Evolutionary conservation across 371 early-diverging fungal species (phyloP), one percentile per base, ranked within the genome.

Genomic region (Mortierella sp.): DNA sequence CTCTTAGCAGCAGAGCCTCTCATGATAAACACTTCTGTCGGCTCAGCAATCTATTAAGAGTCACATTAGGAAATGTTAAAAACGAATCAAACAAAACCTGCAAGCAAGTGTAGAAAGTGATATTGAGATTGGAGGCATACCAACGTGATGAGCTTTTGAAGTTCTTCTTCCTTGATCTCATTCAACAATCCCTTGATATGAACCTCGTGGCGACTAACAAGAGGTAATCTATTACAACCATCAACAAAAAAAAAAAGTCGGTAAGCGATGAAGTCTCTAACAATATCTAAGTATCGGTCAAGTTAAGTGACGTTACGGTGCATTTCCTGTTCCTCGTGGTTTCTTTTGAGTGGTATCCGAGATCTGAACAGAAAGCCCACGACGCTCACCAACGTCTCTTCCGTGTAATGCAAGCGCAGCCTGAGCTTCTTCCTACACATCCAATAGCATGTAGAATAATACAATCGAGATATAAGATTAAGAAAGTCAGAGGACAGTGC

Each of bases 351-450:
- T 68, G 0, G 70, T 74, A 45, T 80, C 80, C 1, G 80, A 80
- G 59, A 80, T 80, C 31, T 70, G 62, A 40, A 80, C 80, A 34
- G 67, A 60, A 2, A 80, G 57, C 17, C 80, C 80, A 1, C 70
- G 64, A 8, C 67, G 70, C 1, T 73, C 57, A 8, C 80, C 80
- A 34, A 74, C 66, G 34, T 80, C 80, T 28, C 74, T 65, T 40
- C 80, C 75, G 32, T 74, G 34, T 28, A 80, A 40, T 15, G 63
- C 75, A 9, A 80, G 62, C 0, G 80, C 80, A 15, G 80, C 80
- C 7, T 66, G 45, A 23, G 80, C 80, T 49, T 80, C 75, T 19
- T 74, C 75, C 80, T 80, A 15, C 15, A 26, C 23, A 22, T 26
- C 28, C 22, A 53, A 15, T 26, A 53, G 9, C 28, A 8, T 10